Evolutionary conservation across 78 protist species (phyloP).

Genomic region (Diacronema lutheri): DNA sequence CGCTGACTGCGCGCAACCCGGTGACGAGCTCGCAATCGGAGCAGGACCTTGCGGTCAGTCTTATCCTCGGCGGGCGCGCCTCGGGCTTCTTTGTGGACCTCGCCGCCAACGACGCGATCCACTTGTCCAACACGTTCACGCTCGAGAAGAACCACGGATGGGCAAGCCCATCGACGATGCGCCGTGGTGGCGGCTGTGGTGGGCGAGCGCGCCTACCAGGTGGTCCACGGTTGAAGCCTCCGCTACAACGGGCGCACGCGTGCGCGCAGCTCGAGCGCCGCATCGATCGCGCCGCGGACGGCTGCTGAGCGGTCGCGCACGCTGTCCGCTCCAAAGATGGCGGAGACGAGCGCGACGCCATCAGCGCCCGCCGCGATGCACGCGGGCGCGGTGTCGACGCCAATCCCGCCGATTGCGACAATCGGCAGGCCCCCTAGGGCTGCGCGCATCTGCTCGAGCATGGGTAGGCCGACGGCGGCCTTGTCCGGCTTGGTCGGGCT

Average conservation of each 20-base stretch:
- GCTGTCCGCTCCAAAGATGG: background rate
- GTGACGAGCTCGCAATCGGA: no score
- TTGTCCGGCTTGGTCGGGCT: background rate
- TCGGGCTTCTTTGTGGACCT: background rate
- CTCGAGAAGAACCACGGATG: background rate
- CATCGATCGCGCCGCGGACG: no score
- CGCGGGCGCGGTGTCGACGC: background rate
- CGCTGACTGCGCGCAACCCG: no score
- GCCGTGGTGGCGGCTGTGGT: no score
- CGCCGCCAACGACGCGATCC: background rate
- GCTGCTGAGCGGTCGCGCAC: no score
- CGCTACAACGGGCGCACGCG: no score
- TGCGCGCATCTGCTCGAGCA: background rate
- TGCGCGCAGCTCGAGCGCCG: no score
- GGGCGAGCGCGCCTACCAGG: no score
- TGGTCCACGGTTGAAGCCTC: no score
- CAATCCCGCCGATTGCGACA: slow-evolving; percentile 24
- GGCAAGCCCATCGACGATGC: background rate
- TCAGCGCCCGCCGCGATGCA: background rate
- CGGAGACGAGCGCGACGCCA: background rate
- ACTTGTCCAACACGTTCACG: background rate
- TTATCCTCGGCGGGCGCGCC: no score
- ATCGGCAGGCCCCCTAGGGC: background rate
- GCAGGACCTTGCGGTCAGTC: no score
- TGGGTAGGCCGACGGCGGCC: background rate